Conservation (phyloP, 2,329 filamentous ascomycete genomes). For the Aspergillus floridensis region DNA sequence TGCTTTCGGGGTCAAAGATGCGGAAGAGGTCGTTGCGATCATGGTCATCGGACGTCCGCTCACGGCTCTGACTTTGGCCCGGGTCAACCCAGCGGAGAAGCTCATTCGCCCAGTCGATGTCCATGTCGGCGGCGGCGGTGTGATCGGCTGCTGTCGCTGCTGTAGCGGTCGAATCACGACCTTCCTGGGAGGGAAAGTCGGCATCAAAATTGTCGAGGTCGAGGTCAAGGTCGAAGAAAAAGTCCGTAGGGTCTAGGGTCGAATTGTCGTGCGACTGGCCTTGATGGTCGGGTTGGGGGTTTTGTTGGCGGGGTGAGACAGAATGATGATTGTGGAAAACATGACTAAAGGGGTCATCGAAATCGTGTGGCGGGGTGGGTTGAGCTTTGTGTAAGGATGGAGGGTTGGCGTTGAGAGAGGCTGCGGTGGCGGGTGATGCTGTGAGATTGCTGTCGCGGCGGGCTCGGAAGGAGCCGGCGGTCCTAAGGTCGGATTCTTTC, state of each 20-base stretch:
- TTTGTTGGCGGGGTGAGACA: not conserved
- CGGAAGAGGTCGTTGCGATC: not conserved
- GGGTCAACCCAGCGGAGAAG: constrained; percentile 25
- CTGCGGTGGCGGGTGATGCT: not conserved
- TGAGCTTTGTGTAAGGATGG: constrained; percentile 9
- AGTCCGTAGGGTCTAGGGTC: constrained; percentile 18
- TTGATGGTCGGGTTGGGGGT: not conserved
- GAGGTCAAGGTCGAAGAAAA: constrained; percentile 17
- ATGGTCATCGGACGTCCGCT: not conserved
- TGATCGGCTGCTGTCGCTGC: constrained; percentile 4
- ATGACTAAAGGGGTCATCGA: constrained; percentile 23
- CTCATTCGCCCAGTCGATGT: constrained; percentile 33
- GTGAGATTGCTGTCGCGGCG: not conserved
- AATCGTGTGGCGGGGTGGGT: constrained; percentile 23
- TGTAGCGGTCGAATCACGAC: not conserved
- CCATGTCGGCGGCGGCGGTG: constrained; percentile 18
- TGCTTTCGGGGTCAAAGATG: not conserved
- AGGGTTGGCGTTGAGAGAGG: not conserved
- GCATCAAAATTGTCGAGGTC: constrained; percentile 26
- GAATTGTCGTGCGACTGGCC: constrained; percentile 3
- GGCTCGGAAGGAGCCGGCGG: not conserved
- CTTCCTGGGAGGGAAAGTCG: constrained; percentile 10
- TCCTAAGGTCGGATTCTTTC: not conserved
- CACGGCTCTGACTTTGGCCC: constrained; percentile 16
- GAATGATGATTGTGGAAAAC: constrained; percentile 6